Evolutionary conservation across 495 filamentous ascomycete genomes (phyloP).

Genomic region (Hypoxylon fragiforme): DNA sequence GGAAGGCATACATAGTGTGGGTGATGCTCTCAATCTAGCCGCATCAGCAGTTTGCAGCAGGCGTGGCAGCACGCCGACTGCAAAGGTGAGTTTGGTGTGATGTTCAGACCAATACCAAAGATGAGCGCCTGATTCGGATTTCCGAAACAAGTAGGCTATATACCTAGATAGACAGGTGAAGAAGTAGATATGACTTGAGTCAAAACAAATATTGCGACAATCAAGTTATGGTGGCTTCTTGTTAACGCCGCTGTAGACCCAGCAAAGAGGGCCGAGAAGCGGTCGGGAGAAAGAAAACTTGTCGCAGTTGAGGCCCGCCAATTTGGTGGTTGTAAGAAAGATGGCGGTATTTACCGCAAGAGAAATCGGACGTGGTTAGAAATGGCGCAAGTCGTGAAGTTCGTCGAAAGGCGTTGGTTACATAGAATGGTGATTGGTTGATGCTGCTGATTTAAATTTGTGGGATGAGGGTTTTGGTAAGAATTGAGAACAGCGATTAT

Average conservation of each 20-base stretch:
- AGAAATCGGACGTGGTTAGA: constrained; percentile 22
- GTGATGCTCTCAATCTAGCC: constrained; percentile 36
- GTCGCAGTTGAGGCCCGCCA: constrained; percentile 84
- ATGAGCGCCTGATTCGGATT: neutral
- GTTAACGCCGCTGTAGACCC: constrained; percentile 94
- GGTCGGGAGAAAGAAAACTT: constrained; percentile 85
- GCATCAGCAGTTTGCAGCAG: constrained; percentile 37
- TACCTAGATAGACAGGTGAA: neutral
- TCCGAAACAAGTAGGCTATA: neutral
- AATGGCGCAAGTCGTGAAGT: constrained; percentile 31
- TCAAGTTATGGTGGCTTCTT: constrained; percentile 96
- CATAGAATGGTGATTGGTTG: constrained; percentile 2
- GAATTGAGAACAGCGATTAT: neutral
- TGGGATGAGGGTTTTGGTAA: neutral
- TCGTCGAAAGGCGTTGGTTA: constrained; percentile 12
- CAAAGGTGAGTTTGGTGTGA: constrained; percentile 12
- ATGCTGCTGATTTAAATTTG: neutral
- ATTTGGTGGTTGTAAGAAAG: constrained; percentile 69
- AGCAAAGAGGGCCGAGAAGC: constrained; percentile 85
- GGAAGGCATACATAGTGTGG: constrained; percentile 40
- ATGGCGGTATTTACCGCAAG: constrained; percentile 36
- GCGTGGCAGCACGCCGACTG: constrained; percentile 44
- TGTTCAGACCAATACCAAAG: constrained; percentile 11
- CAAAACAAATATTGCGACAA: constrained; percentile 39
- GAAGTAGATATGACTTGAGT: constrained; percentile 7